Base-by-base conservation (phyloP, 257 asterid species). In the Jasminum sambac region DNA sequence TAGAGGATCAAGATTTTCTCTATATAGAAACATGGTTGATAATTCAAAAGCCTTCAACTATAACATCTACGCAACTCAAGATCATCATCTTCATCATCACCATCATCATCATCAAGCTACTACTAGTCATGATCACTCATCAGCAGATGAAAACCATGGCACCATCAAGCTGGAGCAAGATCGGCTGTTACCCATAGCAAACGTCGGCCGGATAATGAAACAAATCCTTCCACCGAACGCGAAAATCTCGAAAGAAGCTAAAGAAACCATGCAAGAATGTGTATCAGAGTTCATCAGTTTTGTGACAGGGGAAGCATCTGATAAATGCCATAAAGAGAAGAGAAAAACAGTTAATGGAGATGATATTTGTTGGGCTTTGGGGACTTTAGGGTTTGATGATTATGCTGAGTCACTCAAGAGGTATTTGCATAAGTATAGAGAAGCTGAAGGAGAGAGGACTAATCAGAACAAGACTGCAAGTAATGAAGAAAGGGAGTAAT, bases 291-390 rank as follows among this genome's bases (percentile, higher is more conserved):
- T 72, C 77, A 77, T 72, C 10, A 67, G 81, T 25, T 77, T 72
- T 25, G 74, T 72, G 5, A 77, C 81, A 8, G 77, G 74, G 10
- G 74, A 72, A 52, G 77, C 77, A 8, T 71, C 77, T 1, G 81
- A 68, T 57, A 77, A 62, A 63, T 72, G 77, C 23, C 70, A 62
- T 17, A 72, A 63, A n/a, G 74, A 71, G 70, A 77, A 77, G 73
- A 60, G 81, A 57, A 71, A 77, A 44, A 77, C 81, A 3, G 76
- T 76, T 6, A 76, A 70, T 5, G 80, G 80, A 0, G 80, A 76
- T 16, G 80, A 76, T 48, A 65, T 76, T 12, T 76, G 80, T 25
- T 76, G 80, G 80, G 80, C 80, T 41, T 52, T 76, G 59, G 76
- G 72, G 17, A 76, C 67, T 46, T 52, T 76, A 43, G 80, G 80